Conservation (phyloP, 331 rosid species). For the Quercus tomentella region DNA sequence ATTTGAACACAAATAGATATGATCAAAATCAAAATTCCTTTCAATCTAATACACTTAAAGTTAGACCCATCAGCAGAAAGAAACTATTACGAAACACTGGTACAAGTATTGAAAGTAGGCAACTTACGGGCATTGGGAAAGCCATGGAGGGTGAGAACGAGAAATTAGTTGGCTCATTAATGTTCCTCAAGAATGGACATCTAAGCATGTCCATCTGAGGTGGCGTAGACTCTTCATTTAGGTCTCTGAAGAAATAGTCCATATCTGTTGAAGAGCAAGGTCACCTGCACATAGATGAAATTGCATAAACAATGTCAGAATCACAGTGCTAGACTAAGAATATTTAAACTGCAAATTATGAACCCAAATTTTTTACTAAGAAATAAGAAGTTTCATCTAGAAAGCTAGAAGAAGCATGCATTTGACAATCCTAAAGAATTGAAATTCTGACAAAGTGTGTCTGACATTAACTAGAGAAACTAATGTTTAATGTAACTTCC, state of each 20-base stretch:
- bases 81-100: background rate
- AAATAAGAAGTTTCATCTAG: background rate
- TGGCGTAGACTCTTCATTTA: constrained; percentile 46
- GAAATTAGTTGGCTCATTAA: constrained; percentile 91
- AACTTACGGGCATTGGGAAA: constrained; percentile 73
- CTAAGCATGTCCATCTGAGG: constrained; percentile 47
- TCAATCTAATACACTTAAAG: background rate
- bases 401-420: background rate
- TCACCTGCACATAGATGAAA: constrained; percentile 37
- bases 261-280: constrained; percentile 27
- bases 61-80: background rate
- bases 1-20: background rate
- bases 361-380: background rate
- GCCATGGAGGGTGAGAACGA: constrained; percentile 81
- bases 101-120: background rate
- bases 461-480: background rate
- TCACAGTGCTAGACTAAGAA: constrained; percentile 1
- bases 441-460: background rate
- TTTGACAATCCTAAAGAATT: background rate
- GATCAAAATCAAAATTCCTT: background rate
- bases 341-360: background rate
- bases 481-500: background rate
- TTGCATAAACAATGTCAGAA: background rate
- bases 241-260: constrained; percentile 58
- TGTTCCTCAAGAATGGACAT: constrained; percentile 97